These are phyloP conservation scores for Sodiomyces alkalinus DNA, from an alignment of 2,329 filamentous ascomycete species.

Conservation along the genomic window DNA sequence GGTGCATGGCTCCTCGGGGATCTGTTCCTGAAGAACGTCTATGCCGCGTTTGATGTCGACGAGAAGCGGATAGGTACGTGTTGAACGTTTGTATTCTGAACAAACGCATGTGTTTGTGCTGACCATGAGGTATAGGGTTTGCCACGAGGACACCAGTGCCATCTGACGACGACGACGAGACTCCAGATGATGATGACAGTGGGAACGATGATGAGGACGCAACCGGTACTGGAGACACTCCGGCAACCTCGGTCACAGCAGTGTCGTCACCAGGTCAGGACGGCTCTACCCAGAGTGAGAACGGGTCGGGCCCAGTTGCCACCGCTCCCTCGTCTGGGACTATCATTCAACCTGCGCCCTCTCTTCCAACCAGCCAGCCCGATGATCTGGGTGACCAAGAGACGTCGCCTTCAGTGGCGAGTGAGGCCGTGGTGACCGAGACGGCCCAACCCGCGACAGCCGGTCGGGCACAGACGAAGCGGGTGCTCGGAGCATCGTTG, in stretches of 20 bases:
- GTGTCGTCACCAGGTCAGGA: background rate
- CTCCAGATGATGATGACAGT: background rate
- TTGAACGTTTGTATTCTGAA: background rate
- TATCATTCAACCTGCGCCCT: background rate
- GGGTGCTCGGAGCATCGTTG: background rate
- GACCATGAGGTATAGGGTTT: background rate
- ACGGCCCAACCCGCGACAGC: background rate
- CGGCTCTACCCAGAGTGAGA: background rate
- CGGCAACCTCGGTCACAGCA: background rate
- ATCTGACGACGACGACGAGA: background rate
- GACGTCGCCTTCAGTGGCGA: background rate
- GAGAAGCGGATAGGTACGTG: conserved; percentile 43
- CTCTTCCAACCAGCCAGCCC: background rate
- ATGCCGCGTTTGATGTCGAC: conserved; percentile 70
- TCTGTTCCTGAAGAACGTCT: conserved; percentile 81
- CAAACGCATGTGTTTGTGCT: conserved; percentile 40
- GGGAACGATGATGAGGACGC: background rate
- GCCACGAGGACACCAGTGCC: conserved; percentile 1
- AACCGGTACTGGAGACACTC: background rate
- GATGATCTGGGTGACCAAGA: background rate
- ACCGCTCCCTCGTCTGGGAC: background rate
- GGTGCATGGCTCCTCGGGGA: conserved; percentile 70
- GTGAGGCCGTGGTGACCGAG: background rate
- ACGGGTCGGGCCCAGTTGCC: background rate
- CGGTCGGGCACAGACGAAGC: background rate